These are phyloP conservation scores for Fusarium albidum DNA, from an alignment of 2,329 filamentous ascomycete genomes.

Conservation along the genomic window DNA sequence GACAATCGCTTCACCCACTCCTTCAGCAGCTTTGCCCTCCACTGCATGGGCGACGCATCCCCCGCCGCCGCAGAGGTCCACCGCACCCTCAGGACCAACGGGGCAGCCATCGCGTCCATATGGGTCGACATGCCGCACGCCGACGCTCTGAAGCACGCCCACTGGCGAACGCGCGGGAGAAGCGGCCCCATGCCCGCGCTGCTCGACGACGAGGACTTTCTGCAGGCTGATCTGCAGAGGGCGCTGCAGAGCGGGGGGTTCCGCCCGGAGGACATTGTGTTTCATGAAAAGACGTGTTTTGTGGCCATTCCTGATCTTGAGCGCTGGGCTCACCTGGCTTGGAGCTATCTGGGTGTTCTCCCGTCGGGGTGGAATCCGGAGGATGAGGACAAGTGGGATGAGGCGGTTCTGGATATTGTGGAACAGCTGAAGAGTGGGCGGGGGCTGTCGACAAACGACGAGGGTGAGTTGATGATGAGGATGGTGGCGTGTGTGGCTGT, in stretches of 20 bases:
- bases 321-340: neutral
- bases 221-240: neutral
- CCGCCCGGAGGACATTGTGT: neutral
- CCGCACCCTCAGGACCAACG: neutral
- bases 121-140: neutral
- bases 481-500: neutral
- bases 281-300: neutral
- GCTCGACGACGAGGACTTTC: neutral
- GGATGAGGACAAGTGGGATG: neutral
- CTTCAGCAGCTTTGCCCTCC: constrained; percentile 5
- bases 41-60: neutral
- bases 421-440: neutral
- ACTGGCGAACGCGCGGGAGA: neutral
- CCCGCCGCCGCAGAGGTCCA: neutral
- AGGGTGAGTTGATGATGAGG: neutral
- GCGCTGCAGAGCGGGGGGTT: neutral
- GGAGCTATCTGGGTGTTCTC: neutral
- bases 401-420: neutral
- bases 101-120: neutral
- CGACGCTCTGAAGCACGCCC: neutral
- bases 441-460: neutral
- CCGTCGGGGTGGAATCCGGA: neutral
- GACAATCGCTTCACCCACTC: constrained; percentile 1
- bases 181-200: neutral
- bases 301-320: neutral